These are phyloP conservation scores for Aspergillus persii DNA, from an alignment of 2,329 filamentous ascomycete genomes.

Conservation along the genomic window DNA sequence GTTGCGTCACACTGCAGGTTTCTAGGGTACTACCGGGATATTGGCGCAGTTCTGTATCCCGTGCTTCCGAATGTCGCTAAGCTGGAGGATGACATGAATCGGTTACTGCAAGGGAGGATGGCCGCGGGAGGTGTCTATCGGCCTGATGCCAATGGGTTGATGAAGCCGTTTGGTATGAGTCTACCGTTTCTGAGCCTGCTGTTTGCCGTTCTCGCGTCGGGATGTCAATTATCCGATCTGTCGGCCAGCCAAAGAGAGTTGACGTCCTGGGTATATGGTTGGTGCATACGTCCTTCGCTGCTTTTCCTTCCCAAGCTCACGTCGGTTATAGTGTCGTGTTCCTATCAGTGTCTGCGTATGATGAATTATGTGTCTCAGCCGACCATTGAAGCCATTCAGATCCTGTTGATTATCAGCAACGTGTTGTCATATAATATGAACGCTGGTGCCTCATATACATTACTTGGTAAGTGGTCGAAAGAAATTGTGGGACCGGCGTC, in stretches of 20 bases:
- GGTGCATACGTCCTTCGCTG: constrained; percentile 20
- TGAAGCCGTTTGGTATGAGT: constrained; percentile 57
- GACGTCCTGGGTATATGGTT: constrained; percentile 63
- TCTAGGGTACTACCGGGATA: constrained; percentile 54
- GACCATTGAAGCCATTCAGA: constrained; percentile 60
- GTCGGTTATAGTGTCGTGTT: constrained; percentile 54
- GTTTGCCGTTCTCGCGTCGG: constrained; percentile 61
- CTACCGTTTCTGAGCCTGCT: constrained; percentile 59
- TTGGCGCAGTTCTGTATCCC: constrained; percentile 57
- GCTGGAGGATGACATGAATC: constrained; percentile 51
- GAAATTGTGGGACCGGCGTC: background rate
- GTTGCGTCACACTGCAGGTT: constrained; percentile 36
- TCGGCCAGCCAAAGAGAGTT: constrained; percentile 58
- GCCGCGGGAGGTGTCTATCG: constrained; percentile 42
- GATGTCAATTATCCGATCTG: constrained; percentile 58
- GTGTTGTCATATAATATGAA: constrained; percentile 65
- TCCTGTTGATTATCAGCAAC: constrained; percentile 61
- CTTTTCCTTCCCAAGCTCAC: constrained; percentile 21
- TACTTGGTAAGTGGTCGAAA: constrained; percentile 47
- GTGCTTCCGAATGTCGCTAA: constrained; percentile 52
- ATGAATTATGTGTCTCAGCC: constrained; percentile 63
- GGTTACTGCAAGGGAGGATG: constrained; percentile 52
- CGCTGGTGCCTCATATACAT: constrained; percentile 61
- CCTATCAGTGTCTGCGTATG: constrained; percentile 63
- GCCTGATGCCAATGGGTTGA: constrained; percentile 46